Conservation (phyloP, 306 rosid genomes). For the Dalbergia cochinchinensis region DNA sequence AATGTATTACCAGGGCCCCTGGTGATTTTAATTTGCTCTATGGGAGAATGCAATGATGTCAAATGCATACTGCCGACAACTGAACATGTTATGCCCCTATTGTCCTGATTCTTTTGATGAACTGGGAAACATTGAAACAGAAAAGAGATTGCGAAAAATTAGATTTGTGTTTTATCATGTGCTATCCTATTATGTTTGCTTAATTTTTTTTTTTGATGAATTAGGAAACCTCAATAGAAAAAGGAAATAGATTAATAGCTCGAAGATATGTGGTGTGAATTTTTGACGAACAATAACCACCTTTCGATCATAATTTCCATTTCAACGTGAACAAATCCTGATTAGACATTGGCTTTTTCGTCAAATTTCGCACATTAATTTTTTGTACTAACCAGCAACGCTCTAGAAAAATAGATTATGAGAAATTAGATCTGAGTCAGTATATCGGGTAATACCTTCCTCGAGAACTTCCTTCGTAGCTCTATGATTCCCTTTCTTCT, state of each 20-base stretch:
- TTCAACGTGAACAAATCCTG: too few relatives aligned
- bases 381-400: too few relatives aligned
- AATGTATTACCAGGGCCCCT: neutral
- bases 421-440: neutral
- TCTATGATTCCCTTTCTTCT: constrained; percentile 26
- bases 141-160: neutral
- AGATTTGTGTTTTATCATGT: neutral
- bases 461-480: neutral
- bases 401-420: neutral
- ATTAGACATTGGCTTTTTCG: too few relatives aligned
- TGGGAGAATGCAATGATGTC: neutral
- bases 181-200: neutral
- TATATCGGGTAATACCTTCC: neutral
- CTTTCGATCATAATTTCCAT: too few relatives aligned
- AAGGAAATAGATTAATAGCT: too few relatives aligned
- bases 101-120: constrained; percentile 24
- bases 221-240: neutral
- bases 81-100: neutral
- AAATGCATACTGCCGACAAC: neutral
- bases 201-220: constrained; percentile 13
- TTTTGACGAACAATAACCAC: too few relatives aligned
- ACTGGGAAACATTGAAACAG: neutral
- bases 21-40: constrained; percentile 13
- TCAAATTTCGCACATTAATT: too few relatives aligned
- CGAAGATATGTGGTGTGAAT: too few relatives aligned